Percentiles rank a stretch among this genome's conserved stretches.
phyloP scores from a whole-genome alignment of 2,329 filamentous ascomycete species.

The Polytolypa hystricis region DNA sequence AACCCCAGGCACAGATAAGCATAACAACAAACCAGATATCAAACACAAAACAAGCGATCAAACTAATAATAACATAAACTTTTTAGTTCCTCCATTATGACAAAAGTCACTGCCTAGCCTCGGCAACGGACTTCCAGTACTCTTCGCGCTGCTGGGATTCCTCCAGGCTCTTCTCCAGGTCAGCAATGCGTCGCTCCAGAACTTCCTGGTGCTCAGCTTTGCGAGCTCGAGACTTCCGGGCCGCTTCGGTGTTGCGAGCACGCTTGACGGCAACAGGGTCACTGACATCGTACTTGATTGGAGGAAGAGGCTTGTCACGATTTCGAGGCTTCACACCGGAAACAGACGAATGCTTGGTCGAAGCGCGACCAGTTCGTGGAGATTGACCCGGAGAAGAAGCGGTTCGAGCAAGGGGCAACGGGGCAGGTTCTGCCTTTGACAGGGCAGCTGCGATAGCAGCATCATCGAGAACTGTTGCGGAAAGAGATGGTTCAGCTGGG shows the following conservation, averaged over 20 bases:
- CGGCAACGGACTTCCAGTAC: constrained; percentile 26
- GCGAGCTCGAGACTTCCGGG: constrained; percentile 81
- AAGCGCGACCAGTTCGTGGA: constrained; percentile 34
- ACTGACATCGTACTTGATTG: constrained; percentile 62
- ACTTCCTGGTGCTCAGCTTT: constrained; percentile 68
- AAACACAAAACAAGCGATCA: constrained; percentile 7
- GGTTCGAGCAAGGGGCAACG: constrained; percentile 24
- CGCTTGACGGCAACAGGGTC: constrained; percentile 82
- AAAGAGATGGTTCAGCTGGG: constrained; percentile 11
- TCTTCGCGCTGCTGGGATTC: constrained; percentile 27
- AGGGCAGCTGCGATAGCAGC: background rate
- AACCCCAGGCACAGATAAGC: constrained; percentile 12
- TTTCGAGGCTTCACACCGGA: constrained; percentile 62
- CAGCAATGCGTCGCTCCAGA: constrained; percentile 61
- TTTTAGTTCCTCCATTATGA: constrained; percentile 15
- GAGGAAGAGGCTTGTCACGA: constrained; percentile 69
- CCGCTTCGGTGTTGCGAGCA: constrained; percentile 84
- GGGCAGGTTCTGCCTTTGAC: constrained; percentile 6
- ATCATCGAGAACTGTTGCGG: background rate
- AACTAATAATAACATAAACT: constrained; percentile 3
- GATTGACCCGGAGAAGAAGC: constrained; percentile 30
- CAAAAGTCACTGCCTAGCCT: constrained; percentile 14
- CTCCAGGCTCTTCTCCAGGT: constrained; percentile 44
- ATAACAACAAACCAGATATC: constrained; percentile 13
- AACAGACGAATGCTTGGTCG: constrained; percentile 53